Evolutionary conservation across 2,329 filamentous ascomycete genomes (phyloP).

Genomic region (Xylariaceae sp.): DNA sequence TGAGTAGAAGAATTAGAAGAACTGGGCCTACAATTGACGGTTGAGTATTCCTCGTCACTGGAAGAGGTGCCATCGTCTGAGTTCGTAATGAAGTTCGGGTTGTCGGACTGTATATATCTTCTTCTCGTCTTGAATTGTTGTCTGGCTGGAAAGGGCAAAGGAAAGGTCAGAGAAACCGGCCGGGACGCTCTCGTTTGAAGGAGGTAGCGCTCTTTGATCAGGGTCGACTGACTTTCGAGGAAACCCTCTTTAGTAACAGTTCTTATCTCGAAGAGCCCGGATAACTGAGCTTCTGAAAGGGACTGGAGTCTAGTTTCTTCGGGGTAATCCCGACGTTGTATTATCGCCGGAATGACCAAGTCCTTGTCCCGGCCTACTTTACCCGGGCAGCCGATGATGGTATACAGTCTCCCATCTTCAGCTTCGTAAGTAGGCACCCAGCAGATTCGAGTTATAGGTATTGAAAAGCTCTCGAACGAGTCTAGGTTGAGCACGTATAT

Average conservation of each 20-base stretch:
- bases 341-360: slow-evolving; percentile 10
- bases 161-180: neutral
- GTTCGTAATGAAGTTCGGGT: neutral
- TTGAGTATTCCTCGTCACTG: neutral
- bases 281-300: neutral
- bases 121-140: neutral
- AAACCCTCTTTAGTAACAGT: neutral
- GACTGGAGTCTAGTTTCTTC: neutral
- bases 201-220: neutral
- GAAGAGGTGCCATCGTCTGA: neutral
- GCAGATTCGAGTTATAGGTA: slow-evolving; percentile 19
- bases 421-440: slow-evolving; percentile 25
- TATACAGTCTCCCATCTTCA: slow-evolving; percentile 19
- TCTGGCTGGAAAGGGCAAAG: neutral
- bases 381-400: slow-evolving; percentile 23
- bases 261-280: slow-evolving; percentile 1
- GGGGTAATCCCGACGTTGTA: slow-evolving; percentile 13
- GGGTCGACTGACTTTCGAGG: slow-evolving; percentile 3
- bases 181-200: too few relatives aligned
- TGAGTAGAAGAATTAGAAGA: neutral
- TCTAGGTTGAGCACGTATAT: slow-evolving; percentile 21
- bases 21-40: too few relatives aligned
- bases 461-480: slow-evolving; percentile 10
- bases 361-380: slow-evolving; percentile 8
- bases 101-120: neutral